A percentile compares a stretch with the other conserved stretches of the same genome.
These are phyloP conservation scores for Pseudogymnoascus sp. DNA, from an alignment of 2,329 filamentous ascomycete genomes.

Conservation along the genomic window DNA sequence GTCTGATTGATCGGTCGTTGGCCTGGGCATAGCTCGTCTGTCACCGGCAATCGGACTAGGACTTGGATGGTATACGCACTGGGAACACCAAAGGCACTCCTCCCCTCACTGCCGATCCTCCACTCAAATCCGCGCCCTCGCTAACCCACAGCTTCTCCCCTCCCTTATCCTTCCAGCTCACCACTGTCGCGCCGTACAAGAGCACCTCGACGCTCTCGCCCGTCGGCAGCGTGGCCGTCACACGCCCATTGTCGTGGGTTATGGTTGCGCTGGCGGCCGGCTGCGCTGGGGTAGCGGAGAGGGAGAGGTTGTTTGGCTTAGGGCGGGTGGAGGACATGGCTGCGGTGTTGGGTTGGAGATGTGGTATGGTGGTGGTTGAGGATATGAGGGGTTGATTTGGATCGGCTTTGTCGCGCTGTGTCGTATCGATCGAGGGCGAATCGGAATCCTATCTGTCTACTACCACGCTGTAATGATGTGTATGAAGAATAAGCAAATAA, in stretches of 20 bases:
- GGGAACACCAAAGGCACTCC: conserved; percentile 92
- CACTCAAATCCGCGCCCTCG: conserved; percentile 71
- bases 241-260: conserved; percentile 59
- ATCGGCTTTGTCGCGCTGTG: not conserved
- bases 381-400: not conserved
- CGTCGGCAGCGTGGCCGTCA: conserved; percentile 73
- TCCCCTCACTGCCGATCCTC: conserved; percentile 80
- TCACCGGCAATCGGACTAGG: not conserved
- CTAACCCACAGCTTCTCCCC: conserved; percentile 83
- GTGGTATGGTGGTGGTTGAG: not conserved
- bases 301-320: conserved; percentile 30
- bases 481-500: not conserved
- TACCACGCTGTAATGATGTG: not conserved
- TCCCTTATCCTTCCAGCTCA: conserved; percentile 82
- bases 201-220: conserved; percentile 81
- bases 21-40: not conserved
- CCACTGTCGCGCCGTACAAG: conserved; percentile 86
- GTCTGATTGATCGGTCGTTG: not conserved
- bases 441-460: not conserved
- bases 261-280: conserved; percentile 70
- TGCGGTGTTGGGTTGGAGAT: not conserved
- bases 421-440: not conserved
- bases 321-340: not conserved
- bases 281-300: conserved; percentile 64
- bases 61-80: conserved; percentile 42